Percentiles rank a stretch among this genome's conserved stretches.
Evolutionary conservation across 2,329 filamentous ascomycete genomes (phyloP).

Genomic region (Alternaria infectoria): DNA sequence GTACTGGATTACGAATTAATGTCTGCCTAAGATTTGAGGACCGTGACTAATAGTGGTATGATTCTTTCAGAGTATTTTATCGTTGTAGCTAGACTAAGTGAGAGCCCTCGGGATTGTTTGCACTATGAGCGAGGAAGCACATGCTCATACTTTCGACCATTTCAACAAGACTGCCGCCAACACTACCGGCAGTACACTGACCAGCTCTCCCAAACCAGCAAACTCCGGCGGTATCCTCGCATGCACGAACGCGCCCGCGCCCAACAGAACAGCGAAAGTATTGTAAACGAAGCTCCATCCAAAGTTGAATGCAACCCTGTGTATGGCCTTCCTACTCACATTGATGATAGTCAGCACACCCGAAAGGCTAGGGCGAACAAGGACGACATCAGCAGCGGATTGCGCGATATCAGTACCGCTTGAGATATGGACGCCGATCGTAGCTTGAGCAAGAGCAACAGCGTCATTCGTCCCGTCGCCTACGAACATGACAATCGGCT

Average conservation of each 20-base stretch:
- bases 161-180: slow-evolving; percentile 58
- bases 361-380: slow-evolving; percentile 59
- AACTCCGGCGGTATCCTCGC: slow-evolving; percentile 67
- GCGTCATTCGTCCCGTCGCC: slow-evolving; percentile 87
- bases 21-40: background rate
- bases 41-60: background rate
- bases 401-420: slow-evolving; percentile 66
- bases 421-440: slow-evolving; percentile 73
- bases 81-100: background rate
- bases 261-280: slow-evolving; percentile 69
- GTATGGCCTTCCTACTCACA: slow-evolving; percentile 53
- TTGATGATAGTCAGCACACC: slow-evolving; percentile 64
- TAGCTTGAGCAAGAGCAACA: slow-evolving; percentile 71
- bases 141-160: slow-evolving; percentile 35
- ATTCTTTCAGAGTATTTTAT: background rate
- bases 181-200: slow-evolving; percentile 75
- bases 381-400: slow-evolving; percentile 71
- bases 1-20: background rate
- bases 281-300: slow-evolving; percentile 75
- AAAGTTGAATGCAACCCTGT: slow-evolving; percentile 68
- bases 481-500: slow-evolving; percentile 66
- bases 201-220: slow-evolving; percentile 74
- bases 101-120: background rate
- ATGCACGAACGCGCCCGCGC: slow-evolving; percentile 62
- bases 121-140: background rate